A percentile compares a stretch with the other conserved stretches of the same genome.
Conservation (phyloP, 345 rosid species). For the Bruguiera parviflora region DNA sequence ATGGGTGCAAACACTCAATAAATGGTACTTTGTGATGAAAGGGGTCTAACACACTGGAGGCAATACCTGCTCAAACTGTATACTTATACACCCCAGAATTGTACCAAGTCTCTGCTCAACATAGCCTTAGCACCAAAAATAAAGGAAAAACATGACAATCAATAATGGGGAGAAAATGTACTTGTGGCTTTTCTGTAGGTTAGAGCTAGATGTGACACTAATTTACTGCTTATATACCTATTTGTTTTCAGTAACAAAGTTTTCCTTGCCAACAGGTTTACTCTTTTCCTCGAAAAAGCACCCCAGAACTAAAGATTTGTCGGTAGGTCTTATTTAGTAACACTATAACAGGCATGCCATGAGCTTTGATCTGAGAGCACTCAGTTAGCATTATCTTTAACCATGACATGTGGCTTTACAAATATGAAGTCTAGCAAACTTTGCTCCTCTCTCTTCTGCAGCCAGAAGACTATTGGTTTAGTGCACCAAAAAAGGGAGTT, state of each 20-base stretch:
- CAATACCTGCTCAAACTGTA: no score
- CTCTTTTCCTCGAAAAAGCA: constrained; percentile 79
- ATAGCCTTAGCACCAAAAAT: no score
- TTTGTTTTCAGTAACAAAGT: not conserved
- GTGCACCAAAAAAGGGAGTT: constrained; percentile 82
- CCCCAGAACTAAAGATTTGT: constrained; percentile 64
- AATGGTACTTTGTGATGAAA: no score
- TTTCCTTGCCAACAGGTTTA: constrained; percentile 43
- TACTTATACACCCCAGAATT: no score
- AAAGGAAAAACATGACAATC: no score
- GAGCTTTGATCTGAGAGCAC: not conserved
- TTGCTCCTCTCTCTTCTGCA: constrained; percentile 22
- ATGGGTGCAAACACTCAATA: no score
- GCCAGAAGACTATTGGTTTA: constrained; percentile 97
- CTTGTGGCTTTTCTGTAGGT: not conserved
- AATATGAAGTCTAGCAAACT: not conserved
- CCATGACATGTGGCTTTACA: not conserved
- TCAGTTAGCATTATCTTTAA: not conserved
- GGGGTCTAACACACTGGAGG: no score
- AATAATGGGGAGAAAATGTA: not conserved
- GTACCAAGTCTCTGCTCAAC: no score
- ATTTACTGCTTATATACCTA: not conserved
- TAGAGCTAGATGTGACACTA: not conserved
- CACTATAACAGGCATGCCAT: not conserved
- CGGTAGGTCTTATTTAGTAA: constrained; percentile 40